Base-by-base conservation (phyloP, 352 stramenopile genomes). In the Phytophthora fragariae region DNA sequence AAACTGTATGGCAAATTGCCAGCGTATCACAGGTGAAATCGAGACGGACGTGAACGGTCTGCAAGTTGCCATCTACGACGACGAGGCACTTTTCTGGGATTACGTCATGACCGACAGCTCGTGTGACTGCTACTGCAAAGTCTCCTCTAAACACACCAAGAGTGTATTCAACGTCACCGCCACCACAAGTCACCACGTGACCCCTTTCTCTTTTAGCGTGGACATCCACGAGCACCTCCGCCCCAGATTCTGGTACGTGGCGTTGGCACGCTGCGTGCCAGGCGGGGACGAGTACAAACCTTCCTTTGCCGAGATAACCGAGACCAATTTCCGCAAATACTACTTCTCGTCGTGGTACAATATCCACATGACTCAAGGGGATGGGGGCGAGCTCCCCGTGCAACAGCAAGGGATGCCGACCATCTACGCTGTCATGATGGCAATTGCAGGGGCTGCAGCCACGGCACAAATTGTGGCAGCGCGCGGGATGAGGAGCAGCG, bases 321-420 rank as follows among this genome's bases (percentile, higher is more conserved):
- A 92, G 52, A 65, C 78, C 57, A 88, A 85, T 54, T 94, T 93
- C 69, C 75, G 80, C 14, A 84, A 88, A 75, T 95, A 90, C 60
- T 93, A 92, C 72, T 95, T 95, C 60, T 84, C 85, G 27, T 83
- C 86, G 8, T 93, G 86, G 88, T 93, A 90, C 70, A 80, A 83
- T 9, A 77, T 95, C 53, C 88, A 95, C 84, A 90, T 94, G 82
- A 92, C 80, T 11, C 86, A 94, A 49, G 72, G 56, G 11, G 76
- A 92, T 37, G 85, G 82, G 4, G 85, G 76, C 24, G 86, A 95
- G 62, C 80, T 93, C 8, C 82, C 86, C 3, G 85, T 93, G 17
- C 83, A 93, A 59, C 76, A 93, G 35, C 73, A 92, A 54, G 86
- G 81, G 4, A 73, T 94, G 71, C 68, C 77, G 2, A 47, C 73